Conservation (phyloP, 2,329 filamentous ascomycete genomes). For the Colletotrichum lupini region DNA sequence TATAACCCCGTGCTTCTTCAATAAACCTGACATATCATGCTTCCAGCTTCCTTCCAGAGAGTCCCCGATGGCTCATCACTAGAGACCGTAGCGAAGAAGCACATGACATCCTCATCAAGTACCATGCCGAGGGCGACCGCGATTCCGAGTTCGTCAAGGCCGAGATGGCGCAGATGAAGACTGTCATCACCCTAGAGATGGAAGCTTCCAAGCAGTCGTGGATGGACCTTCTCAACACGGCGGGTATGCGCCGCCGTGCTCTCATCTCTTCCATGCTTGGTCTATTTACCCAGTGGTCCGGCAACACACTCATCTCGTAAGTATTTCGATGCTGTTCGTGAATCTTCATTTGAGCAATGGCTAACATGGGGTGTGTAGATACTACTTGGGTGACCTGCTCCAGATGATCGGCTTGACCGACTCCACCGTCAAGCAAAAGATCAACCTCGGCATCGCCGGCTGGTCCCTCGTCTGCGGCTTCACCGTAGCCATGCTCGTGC, state of each 20-base stretch:
- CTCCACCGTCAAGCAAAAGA: conserved; percentile 51
- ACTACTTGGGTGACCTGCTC: conserved; percentile 60
- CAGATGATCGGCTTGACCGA: conserved; percentile 57
- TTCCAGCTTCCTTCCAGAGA: conserved; percentile 45
- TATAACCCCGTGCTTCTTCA: conserved; percentile 59
- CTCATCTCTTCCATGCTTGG: conserved; percentile 61
- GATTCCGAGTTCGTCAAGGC: conserved; percentile 64
- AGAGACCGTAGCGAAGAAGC: conserved; percentile 46
- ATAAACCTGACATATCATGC: conserved; percentile 46
- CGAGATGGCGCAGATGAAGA: conserved; percentile 70
- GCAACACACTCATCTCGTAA: conserved; percentile 58
- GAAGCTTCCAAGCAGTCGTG: conserved; percentile 65
- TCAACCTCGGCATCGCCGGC: conserved; percentile 59
- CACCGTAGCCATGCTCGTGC: conserved; percentile 54
- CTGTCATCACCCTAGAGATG: conserved; percentile 65
- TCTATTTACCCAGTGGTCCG: conserved; percentile 65
- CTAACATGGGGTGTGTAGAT: conserved; percentile 37
- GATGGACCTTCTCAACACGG: conserved; percentile 61
- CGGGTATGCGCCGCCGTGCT: conserved; percentile 61
- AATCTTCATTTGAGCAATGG: background rate
- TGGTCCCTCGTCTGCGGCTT: conserved; percentile 59
- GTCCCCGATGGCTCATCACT: conserved; percentile 47
- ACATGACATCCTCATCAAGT: conserved; percentile 47
- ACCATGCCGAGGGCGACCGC: conserved; percentile 63
- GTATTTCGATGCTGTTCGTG: conserved; percentile 24